phyloP scores from a whole-genome alignment of 257 asterid genomes.

The Solanum chmielewskii region DNA sequence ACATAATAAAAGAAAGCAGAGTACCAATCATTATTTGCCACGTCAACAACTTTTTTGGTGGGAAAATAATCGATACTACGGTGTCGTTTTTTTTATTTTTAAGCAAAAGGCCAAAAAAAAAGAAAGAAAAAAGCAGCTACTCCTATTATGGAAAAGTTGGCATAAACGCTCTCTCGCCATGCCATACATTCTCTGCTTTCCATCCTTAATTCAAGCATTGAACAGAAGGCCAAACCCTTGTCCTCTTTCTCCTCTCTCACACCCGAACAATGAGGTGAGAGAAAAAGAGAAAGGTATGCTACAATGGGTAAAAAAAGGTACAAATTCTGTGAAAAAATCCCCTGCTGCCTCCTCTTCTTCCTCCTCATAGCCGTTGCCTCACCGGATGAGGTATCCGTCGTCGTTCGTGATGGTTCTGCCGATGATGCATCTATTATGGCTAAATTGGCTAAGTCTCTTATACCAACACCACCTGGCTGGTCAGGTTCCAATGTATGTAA shows the following conservation, averaged over 20 bases:
- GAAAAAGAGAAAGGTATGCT: conserved; percentile 4
- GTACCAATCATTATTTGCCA: conserved; percentile 42
- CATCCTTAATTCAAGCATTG: conserved; percentile 13
- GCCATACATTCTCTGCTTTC: not conserved
- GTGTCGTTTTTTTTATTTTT: not conserved
- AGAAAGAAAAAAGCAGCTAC: not conserved
- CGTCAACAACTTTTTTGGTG: not conserved
- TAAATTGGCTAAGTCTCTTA: conserved; percentile 34
- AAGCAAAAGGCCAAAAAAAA: not conserved
- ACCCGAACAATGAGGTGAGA: conserved; percentile 4
- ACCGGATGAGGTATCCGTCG: not conserved
- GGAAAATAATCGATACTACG: not conserved
- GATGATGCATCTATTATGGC: conserved; percentile 58
- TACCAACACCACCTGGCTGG: conserved; percentile 51
- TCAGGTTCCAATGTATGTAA: conserved; percentile 42
- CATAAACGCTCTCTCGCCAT: conserved; percentile 4
- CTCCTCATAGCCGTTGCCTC: not conserved
- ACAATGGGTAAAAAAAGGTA: conserved; percentile 29
- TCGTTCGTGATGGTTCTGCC: conserved; percentile 20
- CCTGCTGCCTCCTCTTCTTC: conserved; percentile 11
- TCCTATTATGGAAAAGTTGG: not conserved
- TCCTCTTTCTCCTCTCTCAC: not conserved
- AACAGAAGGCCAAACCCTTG: not conserved
- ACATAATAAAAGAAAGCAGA: not conserved
- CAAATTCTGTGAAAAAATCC: not conserved